phyloP scores from a whole-genome alignment of 1,284 basidiomycete genomes.

The Porodaedalea pini region DNA sequence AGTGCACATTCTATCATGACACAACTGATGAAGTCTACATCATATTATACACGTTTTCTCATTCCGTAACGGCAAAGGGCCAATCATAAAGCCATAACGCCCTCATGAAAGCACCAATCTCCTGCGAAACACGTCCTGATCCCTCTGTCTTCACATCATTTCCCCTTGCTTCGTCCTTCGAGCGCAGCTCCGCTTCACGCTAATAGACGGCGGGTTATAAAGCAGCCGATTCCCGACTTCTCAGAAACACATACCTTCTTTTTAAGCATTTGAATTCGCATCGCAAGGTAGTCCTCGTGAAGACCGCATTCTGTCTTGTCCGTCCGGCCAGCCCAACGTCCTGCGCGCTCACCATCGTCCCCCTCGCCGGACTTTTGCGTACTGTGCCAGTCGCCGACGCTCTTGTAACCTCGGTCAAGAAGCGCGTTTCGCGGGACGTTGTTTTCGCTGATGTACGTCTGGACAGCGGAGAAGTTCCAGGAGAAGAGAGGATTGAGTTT shows the following conservation, averaged over 20 bases:
- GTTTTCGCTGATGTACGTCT: conserved; percentile 83
- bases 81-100: neutral
- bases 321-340: conserved; percentile 84
- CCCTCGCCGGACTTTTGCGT: conserved; percentile 71
- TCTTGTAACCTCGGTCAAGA: conserved; percentile 88
- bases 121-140: neutral
- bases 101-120: conserved; percentile 2
- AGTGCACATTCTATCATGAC: neutral
- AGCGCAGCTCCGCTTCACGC: conserved; percentile 29
- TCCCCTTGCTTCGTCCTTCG: conserved; percentile 25
- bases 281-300: conserved; percentile 81
- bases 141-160: neutral
- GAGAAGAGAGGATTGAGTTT: conserved; percentile 94
- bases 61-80: neutral
- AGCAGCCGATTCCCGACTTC: neutral
- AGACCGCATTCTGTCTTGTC: conserved; percentile 96
- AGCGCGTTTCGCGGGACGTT: conserved; percentile 88
- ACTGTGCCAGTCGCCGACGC: conserved; percentile 97
- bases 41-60: neutral
- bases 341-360: conserved; percentile 80
- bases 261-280: conserved; percentile 43
- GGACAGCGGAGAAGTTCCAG: conserved; percentile 86
- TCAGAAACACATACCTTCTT: conserved; percentile 24
- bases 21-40: neutral
- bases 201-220: conserved; percentile 1